Base-by-base conservation (phyloP, 306 rosid genomes). In the Hippophae gyantsensis region DNA sequence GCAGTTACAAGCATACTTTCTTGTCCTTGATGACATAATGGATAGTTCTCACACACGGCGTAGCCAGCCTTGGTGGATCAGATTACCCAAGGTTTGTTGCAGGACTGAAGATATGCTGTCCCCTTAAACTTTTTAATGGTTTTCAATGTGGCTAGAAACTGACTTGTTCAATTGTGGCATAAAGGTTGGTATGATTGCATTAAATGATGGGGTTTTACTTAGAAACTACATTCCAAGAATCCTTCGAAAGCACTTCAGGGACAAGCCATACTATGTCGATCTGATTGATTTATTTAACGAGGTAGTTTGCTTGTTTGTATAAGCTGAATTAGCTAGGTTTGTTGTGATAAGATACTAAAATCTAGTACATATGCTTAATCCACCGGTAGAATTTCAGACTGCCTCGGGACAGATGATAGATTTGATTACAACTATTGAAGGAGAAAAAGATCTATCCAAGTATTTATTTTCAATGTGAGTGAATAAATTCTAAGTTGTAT, bases 371-470 rank as follows among this genome's bases (percentile, higher is more conserved):
- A 23, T 11, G 44, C 53, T 53, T 40, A 3, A 10, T 43, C 49
- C 1, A 5, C 42, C 84, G 94, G 97, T 90, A 61, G 97, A 86
- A 61, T 90, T 86, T 65, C 95, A 86, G 71, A 90, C 97, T 55
- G 85, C 86, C 65, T 79, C 86, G 8, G 95, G 97, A 70, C 94
- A 86, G 81, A 77, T 86, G 97, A 84, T 86, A 57, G 97, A 90
- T 79, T 71, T 90, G 75, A 86, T 90, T 65, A 82, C 95, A 57
- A 80, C 90, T 12, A 66, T 86, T 48, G 84, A 82, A 66, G 94
- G 97, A 68, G 95, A 82, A 67, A 86, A 86, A 64, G 90, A 90
- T 57, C 77, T 84, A 45, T 81, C 86, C 61, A 84, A 86, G 64
- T 84, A 82, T 86, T 78, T 94, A 6, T 65, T 86, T 65, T 64